Base-by-base conservation (phyloP, 352 stramenopile species). In the Globisporangium radiosum region DNA sequence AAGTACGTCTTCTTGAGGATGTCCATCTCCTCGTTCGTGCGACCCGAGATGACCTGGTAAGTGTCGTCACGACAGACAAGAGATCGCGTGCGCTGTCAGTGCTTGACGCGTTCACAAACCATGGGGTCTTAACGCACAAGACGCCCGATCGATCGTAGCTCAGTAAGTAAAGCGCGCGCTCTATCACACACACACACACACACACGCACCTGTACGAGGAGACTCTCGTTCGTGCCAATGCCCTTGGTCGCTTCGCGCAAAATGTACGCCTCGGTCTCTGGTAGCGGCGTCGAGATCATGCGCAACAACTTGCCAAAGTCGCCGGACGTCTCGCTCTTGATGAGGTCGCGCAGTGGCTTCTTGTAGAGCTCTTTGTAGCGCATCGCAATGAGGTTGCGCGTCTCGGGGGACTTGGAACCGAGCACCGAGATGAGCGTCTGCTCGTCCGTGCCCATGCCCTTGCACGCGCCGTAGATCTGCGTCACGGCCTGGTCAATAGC, bases 1-100 rank as follows among this genome's bases (percentile, higher is more conserved):
- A 81, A 91, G 68, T 85, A 93, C n/a, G 76, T 72, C 57, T 86
- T 81, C 59, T 90, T 91, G 43, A 93, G 65, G 43, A 93, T 86
- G 58, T 66, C 70, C 70, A 93, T 87, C 59, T 93, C 83, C n/a
- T 85, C 78, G 56, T 90, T 89, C 33, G 83, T 81, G 53, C 83
- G 79, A 2, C 81, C 81, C 9, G 73, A 72, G 9, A 93, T 52
- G 56, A 93, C 78, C 69, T 85, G 37, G 33, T 38, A 15, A 40
- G 8, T 42, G n/a, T 13, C 10, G 11, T 7, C 25, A 56, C 6
- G 33, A 42, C n/a, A 58, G 11, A 47, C 8, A n/a, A 10, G 39
- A 39, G 25, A 51, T 17, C n/a, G 54, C 47, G 8, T 47, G 13
- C 44, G 39, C 25, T 25, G 25, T 25, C 25, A 25, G 25, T 25